Evolutionary conservation across 2,329 filamentous ascomycete species (phyloP).

Genomic region (Cladosporium halotolerans): DNA sequence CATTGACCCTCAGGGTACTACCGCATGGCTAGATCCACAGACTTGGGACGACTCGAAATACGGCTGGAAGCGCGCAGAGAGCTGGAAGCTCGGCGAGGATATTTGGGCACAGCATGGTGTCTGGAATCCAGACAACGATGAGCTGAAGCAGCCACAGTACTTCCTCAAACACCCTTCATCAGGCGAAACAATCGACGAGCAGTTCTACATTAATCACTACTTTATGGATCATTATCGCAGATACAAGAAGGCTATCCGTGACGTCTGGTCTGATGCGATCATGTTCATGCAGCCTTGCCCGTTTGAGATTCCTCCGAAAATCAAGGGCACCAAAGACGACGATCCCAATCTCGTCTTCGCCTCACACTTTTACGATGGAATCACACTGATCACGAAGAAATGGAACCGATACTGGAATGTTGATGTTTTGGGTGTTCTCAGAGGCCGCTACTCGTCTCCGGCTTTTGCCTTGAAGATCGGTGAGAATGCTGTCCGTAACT

Average conservation of each 20-base stretch:
- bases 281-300: slow-evolving; percentile 89
- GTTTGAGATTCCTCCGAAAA: slow-evolving; percentile 79
- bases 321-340: slow-evolving; percentile 84
- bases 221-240: slow-evolving; percentile 80
- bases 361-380: slow-evolving; percentile 93
- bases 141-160: slow-evolving; percentile 75
- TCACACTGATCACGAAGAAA: slow-evolving; percentile 95
- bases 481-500: slow-evolving; percentile 90
- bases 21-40: slow-evolving; percentile 69
- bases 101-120: slow-evolving; percentile 95
- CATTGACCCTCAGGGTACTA: slow-evolving; percentile 80
- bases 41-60: slow-evolving; percentile 82
- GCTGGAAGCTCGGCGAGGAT: slow-evolving; percentile 90
- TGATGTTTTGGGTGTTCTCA: slow-evolving; percentile 84
- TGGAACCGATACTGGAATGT: slow-evolving; percentile 98
- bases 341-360: slow-evolving; percentile 87
- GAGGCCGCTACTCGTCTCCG: slow-evolving; percentile 80
- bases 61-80: slow-evolving; percentile 79
- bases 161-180: slow-evolving; percentile 73
- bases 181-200: slow-evolving; percentile 69
- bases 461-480: slow-evolving; percentile 90
- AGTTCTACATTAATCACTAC: slow-evolving; percentile 83
- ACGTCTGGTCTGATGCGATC: slow-evolving; percentile 71
- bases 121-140: slow-evolving; percentile 78
- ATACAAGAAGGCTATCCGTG: slow-evolving; percentile 68